Base-by-base conservation (phyloP, 129 eudicot genomes). In the Flaveria trinervia region DNA sequence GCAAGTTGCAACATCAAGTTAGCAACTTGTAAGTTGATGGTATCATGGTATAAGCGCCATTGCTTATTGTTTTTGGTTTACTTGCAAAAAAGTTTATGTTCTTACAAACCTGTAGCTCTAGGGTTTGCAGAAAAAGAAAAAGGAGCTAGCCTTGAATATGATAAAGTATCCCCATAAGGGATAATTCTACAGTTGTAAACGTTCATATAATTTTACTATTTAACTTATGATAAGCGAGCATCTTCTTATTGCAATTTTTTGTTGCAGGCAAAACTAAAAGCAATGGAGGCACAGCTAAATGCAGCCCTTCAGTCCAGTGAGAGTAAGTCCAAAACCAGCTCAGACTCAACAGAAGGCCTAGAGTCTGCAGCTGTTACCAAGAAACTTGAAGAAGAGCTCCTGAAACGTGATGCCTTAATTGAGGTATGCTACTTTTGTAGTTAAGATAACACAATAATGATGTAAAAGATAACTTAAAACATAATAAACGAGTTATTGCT, bases 301-400 rank as follows among this genome's bases (percentile, higher is more conserved):
- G 95, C 84, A 60, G 86, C 93, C 4, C 77, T 81, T 75, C 82
- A 56, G 67, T 78, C 88, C 14, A 76, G 76, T 65, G 87, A 84
- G 64, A 76, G 70, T 44, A 83, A 64, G 66, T 70, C 92, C 50
- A 79, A 75, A 67, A 76, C 72, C 74, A 77, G 68, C 76, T 55
- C 77, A 52, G 91, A 81, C 33, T 80, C 86, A 14, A 71, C 82
- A 18, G 88, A 90, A 60, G 82, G 75, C 79, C 76, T 77, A 51
- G 96, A 91, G 74, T 87, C 97, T 75, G 74, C 85, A 17, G 83
- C 88, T 43, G 96, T 91, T 78, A 91, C 93, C 74, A 91, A 88
- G 85, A 94, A 91, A 84, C 97, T 94, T 76, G 99, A 94, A 83
- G 99, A 94, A 81, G 99, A 94, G 85, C 96, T 94, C 71, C 70